Percentiles rank a stretch among this genome's conserved stretches.
These are phyloP conservation scores for Starmerella geochares DNA, from an alignment of 805 yeast genomes.

Conservation along the genomic window DNA sequence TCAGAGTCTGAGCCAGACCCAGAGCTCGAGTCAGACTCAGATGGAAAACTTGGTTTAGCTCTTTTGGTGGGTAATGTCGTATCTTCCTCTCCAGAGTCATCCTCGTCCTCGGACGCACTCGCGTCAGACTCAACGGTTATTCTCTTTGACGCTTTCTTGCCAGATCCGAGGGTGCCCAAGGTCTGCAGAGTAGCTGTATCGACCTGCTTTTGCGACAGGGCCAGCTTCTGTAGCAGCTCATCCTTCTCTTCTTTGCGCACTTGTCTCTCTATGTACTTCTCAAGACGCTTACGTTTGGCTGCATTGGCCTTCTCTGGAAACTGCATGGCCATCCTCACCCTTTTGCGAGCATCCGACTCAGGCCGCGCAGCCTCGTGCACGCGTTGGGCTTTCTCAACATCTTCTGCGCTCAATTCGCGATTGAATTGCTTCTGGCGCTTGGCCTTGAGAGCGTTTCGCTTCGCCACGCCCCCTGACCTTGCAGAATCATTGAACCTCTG, in stretches of 20 bases:
- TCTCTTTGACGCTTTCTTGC: conserved; percentile 12
- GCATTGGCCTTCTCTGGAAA: conserved; percentile 51
- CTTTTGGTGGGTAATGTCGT: not conserved
- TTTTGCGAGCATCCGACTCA: conserved; percentile 21
- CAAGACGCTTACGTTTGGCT: conserved; percentile 65
- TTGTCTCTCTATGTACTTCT: conserved; percentile 57
- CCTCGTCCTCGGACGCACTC: conserved; percentile 25
- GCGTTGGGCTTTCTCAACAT: conserved; percentile 6
- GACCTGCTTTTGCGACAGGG: conserved; percentile 41
- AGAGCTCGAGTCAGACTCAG: conserved; percentile 5
- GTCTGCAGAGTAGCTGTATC: conserved; percentile 64
- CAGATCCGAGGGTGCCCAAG: conserved; percentile 72
- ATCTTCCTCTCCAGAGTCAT: conserved; percentile 8
- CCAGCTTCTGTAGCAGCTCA: conserved; percentile 58
- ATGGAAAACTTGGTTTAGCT: not conserved
- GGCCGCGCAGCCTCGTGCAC: conserved; percentile 21
- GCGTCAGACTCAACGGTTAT: not conserved
- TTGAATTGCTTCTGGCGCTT: conserved; percentile 62
- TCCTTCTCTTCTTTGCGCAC: conserved; percentile 54
- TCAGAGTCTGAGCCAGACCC: conserved; percentile 29
- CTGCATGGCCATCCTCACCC: conserved; percentile 22
- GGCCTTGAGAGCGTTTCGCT: conserved; percentile 56
- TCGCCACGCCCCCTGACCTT: conserved; percentile 71
- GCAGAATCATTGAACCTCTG: conserved; percentile 77
- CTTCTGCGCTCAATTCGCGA: conserved; percentile 20